Evolutionary conservation across 441 rosid species (phyloP).

Genomic region (Populus hybrid): DNA sequence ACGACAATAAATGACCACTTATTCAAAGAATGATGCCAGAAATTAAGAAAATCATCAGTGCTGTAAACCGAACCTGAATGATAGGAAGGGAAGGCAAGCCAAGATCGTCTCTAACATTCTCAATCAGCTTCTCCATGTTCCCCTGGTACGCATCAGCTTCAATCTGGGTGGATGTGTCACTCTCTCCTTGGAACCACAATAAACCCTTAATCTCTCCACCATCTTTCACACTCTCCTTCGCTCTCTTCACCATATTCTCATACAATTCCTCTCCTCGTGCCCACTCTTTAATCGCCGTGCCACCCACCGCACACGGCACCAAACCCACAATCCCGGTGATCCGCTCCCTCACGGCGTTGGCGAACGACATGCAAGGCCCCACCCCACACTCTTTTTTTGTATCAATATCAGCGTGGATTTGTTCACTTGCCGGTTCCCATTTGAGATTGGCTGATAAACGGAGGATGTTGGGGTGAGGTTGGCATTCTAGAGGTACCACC

Average conservation of each 20-base stretch:
- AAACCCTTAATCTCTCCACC: slow-evolving; percentile 67
- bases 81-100: slow-evolving; percentile 68
- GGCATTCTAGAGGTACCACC: slow-evolving; percentile 57
- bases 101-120: slow-evolving; percentile 65
- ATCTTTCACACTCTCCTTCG: slow-evolving; percentile 49
- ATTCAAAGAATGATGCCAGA: neutral
- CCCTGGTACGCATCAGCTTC: slow-evolving; percentile 59
- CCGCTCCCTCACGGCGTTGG: slow-evolving; percentile 42
- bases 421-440: slow-evolving; percentile 69
- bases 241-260: slow-evolving; percentile 69
- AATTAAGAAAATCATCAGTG: neutral
- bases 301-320: slow-evolving; percentile 93
- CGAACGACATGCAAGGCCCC: slow-evolving; percentile 85
- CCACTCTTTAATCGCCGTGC: slow-evolving; percentile 88
- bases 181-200: slow-evolving; percentile 97
- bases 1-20: neutral
- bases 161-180: slow-evolving; percentile 47
- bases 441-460: slow-evolving; percentile 51
- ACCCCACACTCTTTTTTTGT: slow-evolving; percentile 55
- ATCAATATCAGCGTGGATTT: slow-evolving; percentile 79
- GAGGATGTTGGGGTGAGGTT: slow-evolving; percentile 46
- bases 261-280: slow-evolving; percentile 67
- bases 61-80: slow-evolving; percentile 48
- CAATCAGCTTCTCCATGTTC: slow-evolving; percentile 56
- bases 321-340: slow-evolving; percentile 38